Evolutionary conservation across 176 grass and related monocot species (phyloP).

Genomic region (Oryza meyeriana): DNA sequence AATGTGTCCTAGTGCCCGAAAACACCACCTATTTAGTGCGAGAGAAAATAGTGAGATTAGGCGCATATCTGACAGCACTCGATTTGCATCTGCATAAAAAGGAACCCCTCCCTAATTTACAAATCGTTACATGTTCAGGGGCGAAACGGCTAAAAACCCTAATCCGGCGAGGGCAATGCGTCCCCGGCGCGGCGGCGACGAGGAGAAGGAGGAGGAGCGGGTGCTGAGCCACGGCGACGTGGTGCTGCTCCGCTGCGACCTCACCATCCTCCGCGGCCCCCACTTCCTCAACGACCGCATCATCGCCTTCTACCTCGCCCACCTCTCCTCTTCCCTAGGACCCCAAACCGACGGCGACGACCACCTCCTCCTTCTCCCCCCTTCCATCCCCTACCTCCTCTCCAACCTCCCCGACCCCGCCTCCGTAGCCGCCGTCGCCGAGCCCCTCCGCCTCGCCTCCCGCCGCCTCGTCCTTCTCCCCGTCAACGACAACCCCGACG

Average conservation of each 20-base stretch:
- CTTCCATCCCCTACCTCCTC: conserved; percentile 71
- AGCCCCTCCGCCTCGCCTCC: conserved; percentile 45
- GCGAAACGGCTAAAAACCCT: no score
- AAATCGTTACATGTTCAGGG: no score
- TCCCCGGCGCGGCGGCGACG: not conserved
- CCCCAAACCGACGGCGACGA: not conserved
- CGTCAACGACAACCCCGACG: conserved; percentile 65
- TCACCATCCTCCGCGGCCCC: conserved; percentile 49
- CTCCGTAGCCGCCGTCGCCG: conserved; percentile 37
- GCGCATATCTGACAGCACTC: no score
- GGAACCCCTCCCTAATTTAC: no score
- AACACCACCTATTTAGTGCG: no score
- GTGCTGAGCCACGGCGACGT: conserved; percentile 61
- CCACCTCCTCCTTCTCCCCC: conserved; percentile 58
- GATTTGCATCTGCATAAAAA: no score
- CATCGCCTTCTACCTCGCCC: conserved; percentile 69
- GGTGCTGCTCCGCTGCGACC: conserved; percentile 61
- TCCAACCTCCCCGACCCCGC: conserved; percentile 52
- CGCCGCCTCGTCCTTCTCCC: conserved; percentile 60
- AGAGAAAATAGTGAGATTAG: no score
- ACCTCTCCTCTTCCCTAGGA: conserved; percentile 39
- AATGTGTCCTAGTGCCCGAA: no score
- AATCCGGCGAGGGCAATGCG: not conserved
- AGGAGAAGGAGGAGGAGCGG: conserved; percentile 31
- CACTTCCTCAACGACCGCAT: conserved; percentile 77